Base-by-base conservation (phyloP, 768 basidiomycete genomes). In the Suillus tomentosus region DNA sequence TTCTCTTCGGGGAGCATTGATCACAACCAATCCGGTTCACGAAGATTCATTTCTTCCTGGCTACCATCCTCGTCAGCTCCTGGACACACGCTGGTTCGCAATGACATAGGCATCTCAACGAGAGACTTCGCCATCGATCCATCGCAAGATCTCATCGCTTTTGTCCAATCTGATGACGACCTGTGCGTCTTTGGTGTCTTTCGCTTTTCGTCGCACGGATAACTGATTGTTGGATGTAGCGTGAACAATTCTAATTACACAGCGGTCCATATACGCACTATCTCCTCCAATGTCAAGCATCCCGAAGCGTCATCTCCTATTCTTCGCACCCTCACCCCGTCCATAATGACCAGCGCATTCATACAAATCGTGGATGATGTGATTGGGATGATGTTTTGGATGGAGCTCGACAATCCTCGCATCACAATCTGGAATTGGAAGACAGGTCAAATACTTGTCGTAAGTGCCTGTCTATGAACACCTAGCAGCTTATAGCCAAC, bases 41-140 rank as follows among this genome's bases (percentile, higher is more conserved):
- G 55, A 63, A 75, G 22, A 56, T 68, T 67, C 64, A 64, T 42
- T 1, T 24, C 72, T 15, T 67, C 69, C 54, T 68, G 74, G 61
- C 60, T 77, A 17, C 75, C 65, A 37, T 34, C 73, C 27, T 22
- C 66, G 10, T 9, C 66, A 54, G 24, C 65, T 40, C 22, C 54
- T 14, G 62, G 56, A 0, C 65, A n/a, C 2, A 63, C 65, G 37
- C 43, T 76, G 40, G 66, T 76, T 2, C 65, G 71, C 17, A 71
- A 75, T 1, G 76, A 84, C 36, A 50, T 87, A 0, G 79, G 78
- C 1, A 53, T 85, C 9, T 64, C 72, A 10, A 77, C 80, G 45
- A 77, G 83, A 51, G 87, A 88, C 68, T 86, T 88, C 64, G 86
- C 85, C 0, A 82, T 88, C n/a, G 87, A 89, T 67, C 86, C 88